Evolutionary conservation across 1,139 yeast genomes (phyloP), one percentile per base, ranked within the genome.

Genomic region (Candida neerlandica): DNA sequence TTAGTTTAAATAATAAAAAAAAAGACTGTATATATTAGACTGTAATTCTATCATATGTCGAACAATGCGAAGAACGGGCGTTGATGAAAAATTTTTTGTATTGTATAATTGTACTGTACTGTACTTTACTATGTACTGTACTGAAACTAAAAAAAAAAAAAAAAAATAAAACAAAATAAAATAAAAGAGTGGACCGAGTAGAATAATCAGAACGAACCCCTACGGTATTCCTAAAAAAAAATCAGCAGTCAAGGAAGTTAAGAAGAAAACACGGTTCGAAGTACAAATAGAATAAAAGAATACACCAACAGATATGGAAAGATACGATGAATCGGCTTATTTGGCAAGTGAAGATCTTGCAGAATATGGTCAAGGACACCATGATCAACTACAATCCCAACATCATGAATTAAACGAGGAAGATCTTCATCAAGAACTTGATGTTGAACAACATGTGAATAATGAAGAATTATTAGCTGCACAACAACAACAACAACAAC

Each of bases 261-360:
- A 32, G 5, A 23, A 10, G 9, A 23, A 30, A 30, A 2, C 11
- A 30, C 34, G 15, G 27, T 23, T 23, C 9, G 27, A 23, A 23
- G 27, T 7, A 23, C 9, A 7, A 23, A 7, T 10, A 23, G 9
- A 10, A 23, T 23, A 23, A 18, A 21, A n/a, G 4, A 34, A 15
- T 34, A 37, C 35, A 33, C 29, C 44, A 34, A 40, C 43, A 32
- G 27, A 27, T 14, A 49, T 49, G 51, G 47, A 49, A 35, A 29
- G 44, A 41, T 49, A 42, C 43, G 46, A 49, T 18, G 48, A 43
- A 19, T 33, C 41, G 21, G 21, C 49, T 15, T 53, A 51, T 37
- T 35, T 50, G 21, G 54, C 38, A 14, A 45, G 43, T 18, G 51
- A 43, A 2, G 32, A 43, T 38, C 43, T 45, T 27, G 18, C 45